These are phyloP conservation scores for Nidula microcarpa DNA, from an alignment of 768 basidiomycete species.

Conservation along the genomic window DNA sequence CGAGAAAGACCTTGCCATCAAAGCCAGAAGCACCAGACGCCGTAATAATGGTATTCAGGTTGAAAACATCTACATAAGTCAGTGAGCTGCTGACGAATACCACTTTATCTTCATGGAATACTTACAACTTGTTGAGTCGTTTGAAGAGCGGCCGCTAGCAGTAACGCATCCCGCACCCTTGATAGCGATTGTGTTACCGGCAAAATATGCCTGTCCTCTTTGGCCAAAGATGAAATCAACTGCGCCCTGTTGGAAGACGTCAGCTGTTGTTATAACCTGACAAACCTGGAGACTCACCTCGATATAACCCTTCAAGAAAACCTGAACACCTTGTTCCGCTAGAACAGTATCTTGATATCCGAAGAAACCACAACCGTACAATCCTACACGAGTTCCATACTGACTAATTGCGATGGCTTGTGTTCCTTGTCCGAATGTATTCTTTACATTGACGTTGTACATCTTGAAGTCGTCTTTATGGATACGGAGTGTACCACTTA, in stretches of 20 bases:
- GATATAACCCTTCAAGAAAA: conserved; percentile 41
- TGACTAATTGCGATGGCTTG: conserved; percentile 48
- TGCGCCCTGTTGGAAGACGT: conserved; percentile 25
- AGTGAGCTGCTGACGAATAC: background rate
- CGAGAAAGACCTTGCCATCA: conserved; percentile 31
- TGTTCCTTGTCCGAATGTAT: conserved; percentile 35
- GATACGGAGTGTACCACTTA: conserved; percentile 41
- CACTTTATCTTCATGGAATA: background rate
- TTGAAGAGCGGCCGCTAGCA: conserved; percentile 38
- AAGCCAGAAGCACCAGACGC: conserved; percentile 27
- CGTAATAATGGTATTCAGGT: conserved; percentile 31
- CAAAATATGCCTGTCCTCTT: conserved; percentile 39
- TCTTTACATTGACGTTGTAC: conserved; percentile 46
- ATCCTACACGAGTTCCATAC: conserved; percentile 37
- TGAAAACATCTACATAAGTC: conserved; percentile 25
- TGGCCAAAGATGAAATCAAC: conserved; percentile 47
- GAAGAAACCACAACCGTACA: conserved; percentile 40
- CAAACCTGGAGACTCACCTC: conserved; percentile 25
- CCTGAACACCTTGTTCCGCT: conserved; percentile 42
- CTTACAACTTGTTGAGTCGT: conserved; percentile 38
- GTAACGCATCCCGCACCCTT: conserved; percentile 40
- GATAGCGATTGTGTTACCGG: conserved; percentile 41
- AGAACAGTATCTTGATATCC: conserved; percentile 45
- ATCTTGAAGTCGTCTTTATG: conserved; percentile 41
- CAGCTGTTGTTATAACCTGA: background rate